A percentile compares a stretch with the other conserved stretches of the same genome.
These are phyloP conservation scores for Blastobotrys ciferrii DNA, from an alignment of 1,139 yeast species.

Conservation along the genomic window DNA sequence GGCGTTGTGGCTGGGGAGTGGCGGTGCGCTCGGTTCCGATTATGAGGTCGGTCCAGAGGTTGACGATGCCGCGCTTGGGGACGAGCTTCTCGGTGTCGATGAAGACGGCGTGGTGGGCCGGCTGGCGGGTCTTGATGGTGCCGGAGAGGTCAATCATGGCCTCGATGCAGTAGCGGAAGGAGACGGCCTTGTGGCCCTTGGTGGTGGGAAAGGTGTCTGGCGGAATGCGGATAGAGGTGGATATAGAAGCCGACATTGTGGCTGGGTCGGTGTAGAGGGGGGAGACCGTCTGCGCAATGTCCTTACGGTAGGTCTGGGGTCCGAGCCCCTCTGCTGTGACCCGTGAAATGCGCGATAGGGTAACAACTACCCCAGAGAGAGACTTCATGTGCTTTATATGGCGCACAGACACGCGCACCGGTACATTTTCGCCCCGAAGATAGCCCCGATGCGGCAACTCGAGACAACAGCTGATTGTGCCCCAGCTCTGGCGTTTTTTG, in stretches of 20 bases:
- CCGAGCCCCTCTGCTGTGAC: slow-evolving; percentile 52
- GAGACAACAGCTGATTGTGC: slow-evolving; percentile 45
- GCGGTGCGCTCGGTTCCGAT: slow-evolving; percentile 65
- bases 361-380: slow-evolving; percentile 73
- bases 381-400: slow-evolving; percentile 73
- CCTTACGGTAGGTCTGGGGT: slow-evolving; percentile 79
- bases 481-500: slow-evolving; percentile 33
- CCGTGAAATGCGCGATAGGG: slow-evolving; percentile 77
- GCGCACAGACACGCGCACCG: slow-evolving; percentile 61
- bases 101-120: slow-evolving; percentile 38
- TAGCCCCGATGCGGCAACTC: slow-evolving; percentile 68
- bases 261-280: slow-evolving; percentile 79
- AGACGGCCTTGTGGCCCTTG: slow-evolving; percentile 65
- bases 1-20: too few relatives aligned
- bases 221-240: slow-evolving; percentile 69
- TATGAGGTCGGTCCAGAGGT: slow-evolving; percentile 72
- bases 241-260: slow-evolving; percentile 55
- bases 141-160: slow-evolving; percentile 69
- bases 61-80: slow-evolving; percentile 70
- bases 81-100: slow-evolving; percentile 77
- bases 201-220: slow-evolving; percentile 86
- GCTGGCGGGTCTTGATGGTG: slow-evolving; percentile 26
- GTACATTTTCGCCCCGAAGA: slow-evolving; percentile 73
- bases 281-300: slow-evolving; percentile 69
- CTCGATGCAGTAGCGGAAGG: slow-evolving; percentile 83